Percentiles rank a stretch among this genome's conserved stretches.
These are phyloP conservation scores for Rhodosporidiobolus odoratus DNA, from an alignment of 768 basidiomycete species.

Conservation along the genomic window DNA sequence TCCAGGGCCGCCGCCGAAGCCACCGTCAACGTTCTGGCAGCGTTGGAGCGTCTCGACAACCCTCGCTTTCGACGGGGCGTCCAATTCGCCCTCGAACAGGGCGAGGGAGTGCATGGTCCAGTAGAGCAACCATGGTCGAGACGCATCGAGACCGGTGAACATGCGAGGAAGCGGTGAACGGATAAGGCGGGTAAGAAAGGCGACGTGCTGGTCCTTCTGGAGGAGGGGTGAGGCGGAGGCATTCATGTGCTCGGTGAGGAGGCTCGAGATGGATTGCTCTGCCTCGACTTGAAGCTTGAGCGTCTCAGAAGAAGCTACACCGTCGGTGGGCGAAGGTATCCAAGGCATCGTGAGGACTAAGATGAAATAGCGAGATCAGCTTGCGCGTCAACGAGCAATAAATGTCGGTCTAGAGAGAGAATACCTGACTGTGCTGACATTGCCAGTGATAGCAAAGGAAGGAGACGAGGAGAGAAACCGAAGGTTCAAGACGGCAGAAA, in stretches of 20 bases:
- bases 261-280: conserved; percentile 19
- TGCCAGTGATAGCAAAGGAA: too few relatives aligned
- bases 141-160: conserved; percentile 83
- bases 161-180: conserved; percentile 69
- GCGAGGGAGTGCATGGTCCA: conserved; percentile 86
- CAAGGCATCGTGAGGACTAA: conserved; percentile 34
- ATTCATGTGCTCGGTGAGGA: conserved; percentile 12
- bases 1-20: conserved; percentile 85
- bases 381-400: too few relatives aligned
- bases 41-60: conserved; percentile 71
- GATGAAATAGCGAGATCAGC: background rate
- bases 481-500: too few relatives aligned
- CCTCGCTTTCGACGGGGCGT: conserved; percentile 48
- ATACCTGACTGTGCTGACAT: too few relatives aligned
- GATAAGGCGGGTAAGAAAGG: conserved; percentile 64
- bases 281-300: conserved; percentile 19
- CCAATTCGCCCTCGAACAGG: conserved; percentile 43
- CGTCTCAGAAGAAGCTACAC: conserved; percentile 12
- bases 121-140: conserved; percentile 89
- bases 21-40: conserved; percentile 79
- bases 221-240: conserved; percentile 3
- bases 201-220: conserved; percentile 38
- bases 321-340: conserved; percentile 26
- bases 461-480: too few relatives aligned
- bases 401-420: too few relatives aligned